Percentiles rank a stretch among this genome's conserved stretches.
phyloP scores from a whole-genome alignment of 176 grass and related monocot genomes.

The Phyllostachys edulis region DNA sequence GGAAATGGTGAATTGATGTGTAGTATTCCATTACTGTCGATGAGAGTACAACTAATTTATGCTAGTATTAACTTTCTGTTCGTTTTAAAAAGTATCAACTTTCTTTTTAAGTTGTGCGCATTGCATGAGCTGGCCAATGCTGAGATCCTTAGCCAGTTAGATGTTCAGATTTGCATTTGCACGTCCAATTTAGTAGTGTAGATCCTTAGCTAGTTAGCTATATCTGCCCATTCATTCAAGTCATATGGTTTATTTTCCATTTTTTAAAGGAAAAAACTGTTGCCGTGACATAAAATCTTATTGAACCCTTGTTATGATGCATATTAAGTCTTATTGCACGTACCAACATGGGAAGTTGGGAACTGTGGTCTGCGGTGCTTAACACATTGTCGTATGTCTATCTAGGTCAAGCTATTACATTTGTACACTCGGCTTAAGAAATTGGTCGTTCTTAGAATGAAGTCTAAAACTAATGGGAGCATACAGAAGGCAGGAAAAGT shows the following conservation, averaged over 20 bases:
- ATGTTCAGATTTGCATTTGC: background rate
- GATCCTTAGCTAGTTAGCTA: background rate
- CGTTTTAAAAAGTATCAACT: background rate
- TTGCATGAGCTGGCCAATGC: background rate
- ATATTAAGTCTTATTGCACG: background rate
- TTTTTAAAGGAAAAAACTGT: background rate
- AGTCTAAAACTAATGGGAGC: conserved; percentile 47
- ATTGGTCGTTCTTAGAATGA: conserved; percentile 45
- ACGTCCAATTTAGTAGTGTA: background rate
- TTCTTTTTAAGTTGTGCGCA: background rate
- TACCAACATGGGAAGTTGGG: background rate
- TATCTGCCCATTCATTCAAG: background rate
- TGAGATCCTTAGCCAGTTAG: background rate
- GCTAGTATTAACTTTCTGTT: background rate
- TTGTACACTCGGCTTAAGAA: background rate
- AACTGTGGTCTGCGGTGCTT: background rate
- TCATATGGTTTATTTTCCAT: background rate
- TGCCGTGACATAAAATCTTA: background rate
- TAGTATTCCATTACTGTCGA: background rate
- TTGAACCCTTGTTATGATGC: background rate
- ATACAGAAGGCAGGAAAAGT: conserved; percentile 46
- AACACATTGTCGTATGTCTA: background rate
- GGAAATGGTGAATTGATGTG: background rate
- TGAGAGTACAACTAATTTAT: background rate
- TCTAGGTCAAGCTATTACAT: conserved; percentile 22